Evolutionary conservation across 805 yeast species (phyloP).

Genomic region (Clavispora carvajalis): DNA sequence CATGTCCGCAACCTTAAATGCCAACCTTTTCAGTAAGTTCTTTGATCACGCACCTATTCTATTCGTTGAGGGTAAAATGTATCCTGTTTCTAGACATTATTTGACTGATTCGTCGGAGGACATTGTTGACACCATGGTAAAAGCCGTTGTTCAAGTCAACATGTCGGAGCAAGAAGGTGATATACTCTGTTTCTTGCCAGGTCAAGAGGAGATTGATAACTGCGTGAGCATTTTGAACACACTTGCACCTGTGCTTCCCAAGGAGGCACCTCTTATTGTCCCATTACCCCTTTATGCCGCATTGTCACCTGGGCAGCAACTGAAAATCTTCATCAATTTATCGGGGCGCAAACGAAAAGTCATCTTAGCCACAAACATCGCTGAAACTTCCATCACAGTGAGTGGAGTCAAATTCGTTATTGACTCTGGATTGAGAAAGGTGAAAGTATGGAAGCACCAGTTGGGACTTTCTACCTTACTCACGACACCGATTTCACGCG

Average conservation of each 20-base stretch:
- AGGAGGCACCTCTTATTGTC: slow-evolving; percentile 67
- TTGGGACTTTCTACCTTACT: slow-evolving; percentile 87
- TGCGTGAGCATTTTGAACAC: slow-evolving; percentile 58
- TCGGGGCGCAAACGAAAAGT: slow-evolving; percentile 73
- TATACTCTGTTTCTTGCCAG: slow-evolving; percentile 86
- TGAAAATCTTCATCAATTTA: slow-evolving; percentile 66
- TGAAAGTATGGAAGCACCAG: slow-evolving; percentile 91
- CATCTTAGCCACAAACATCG: slow-evolving; percentile 90
- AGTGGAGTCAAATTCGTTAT: slow-evolving; percentile 90
- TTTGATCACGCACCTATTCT: slow-evolving; percentile 77
- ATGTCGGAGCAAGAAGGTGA: slow-evolving; percentile 81
- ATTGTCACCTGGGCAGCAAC: slow-evolving; percentile 78
- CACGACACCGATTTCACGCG: slow-evolving; percentile 88
- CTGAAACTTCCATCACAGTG: slow-evolving; percentile 96
- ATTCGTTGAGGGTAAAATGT: slow-evolving; percentile 86
- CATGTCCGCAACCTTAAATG: slow-evolving; percentile 97
- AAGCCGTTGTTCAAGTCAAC: slow-evolving; percentile 74
- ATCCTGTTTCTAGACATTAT: slow-evolving; percentile 71
- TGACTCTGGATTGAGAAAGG: slow-evolving; percentile 89
- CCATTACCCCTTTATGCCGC: slow-evolving; percentile 93
- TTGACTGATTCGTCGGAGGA: slow-evolving; percentile 66
- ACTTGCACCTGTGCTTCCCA: slow-evolving; percentile 61
- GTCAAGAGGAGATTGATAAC: slow-evolving; percentile 96
- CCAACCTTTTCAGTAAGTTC: slow-evolving; percentile 75
- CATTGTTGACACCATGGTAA: slow-evolving; percentile 72